Conservation (phyloP, 2,329 filamentous ascomycete species). For the Fusarium udum region DNA sequence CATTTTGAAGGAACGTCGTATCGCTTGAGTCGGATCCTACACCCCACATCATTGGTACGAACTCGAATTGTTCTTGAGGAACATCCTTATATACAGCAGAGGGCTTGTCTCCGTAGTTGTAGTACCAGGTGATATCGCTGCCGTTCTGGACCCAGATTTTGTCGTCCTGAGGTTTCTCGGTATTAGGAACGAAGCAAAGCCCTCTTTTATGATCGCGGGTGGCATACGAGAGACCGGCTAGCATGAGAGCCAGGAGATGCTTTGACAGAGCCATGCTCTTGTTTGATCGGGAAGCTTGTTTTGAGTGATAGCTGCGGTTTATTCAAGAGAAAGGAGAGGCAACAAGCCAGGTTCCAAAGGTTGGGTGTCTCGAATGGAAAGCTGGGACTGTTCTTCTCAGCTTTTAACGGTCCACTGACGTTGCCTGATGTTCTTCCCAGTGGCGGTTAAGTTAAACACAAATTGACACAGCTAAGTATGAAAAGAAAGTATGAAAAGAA, state of each 20-base stretch:
- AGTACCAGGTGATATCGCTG: constrained; percentile 81
- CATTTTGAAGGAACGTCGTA: constrained; percentile 68
- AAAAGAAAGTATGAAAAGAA: neutral
- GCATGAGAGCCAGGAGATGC: constrained; percentile 29
- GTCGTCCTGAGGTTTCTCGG: constrained; percentile 68
- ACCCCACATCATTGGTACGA: constrained; percentile 85
- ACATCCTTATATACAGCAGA: constrained; percentile 60
- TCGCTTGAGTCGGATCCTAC: constrained; percentile 58
- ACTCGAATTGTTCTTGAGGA: constrained; percentile 69
- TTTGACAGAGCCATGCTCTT: constrained; percentile 20
- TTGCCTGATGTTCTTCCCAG: neutral
- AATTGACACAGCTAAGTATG: neutral
- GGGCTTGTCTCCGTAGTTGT: constrained; percentile 75
- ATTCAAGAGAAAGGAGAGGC: neutral
- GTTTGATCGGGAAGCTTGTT: neutral
- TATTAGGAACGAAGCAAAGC: constrained; percentile 72
- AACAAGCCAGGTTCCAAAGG: neutral
- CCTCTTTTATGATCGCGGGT: constrained; percentile 69
- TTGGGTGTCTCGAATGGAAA: neutral
- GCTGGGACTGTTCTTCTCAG: neutral
- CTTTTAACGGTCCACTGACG: neutral
- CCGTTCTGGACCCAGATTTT: constrained; percentile 67
- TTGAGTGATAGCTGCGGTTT: neutral
- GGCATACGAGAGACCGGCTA: constrained; percentile 41
- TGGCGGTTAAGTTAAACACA: neutral